A percentile compares a stretch with the other conserved stretches of the same genome.
These are phyloP conservation scores for Linum trigynum DNA, from an alignment of 345 rosid genomes.

Conservation along the genomic window DNA sequence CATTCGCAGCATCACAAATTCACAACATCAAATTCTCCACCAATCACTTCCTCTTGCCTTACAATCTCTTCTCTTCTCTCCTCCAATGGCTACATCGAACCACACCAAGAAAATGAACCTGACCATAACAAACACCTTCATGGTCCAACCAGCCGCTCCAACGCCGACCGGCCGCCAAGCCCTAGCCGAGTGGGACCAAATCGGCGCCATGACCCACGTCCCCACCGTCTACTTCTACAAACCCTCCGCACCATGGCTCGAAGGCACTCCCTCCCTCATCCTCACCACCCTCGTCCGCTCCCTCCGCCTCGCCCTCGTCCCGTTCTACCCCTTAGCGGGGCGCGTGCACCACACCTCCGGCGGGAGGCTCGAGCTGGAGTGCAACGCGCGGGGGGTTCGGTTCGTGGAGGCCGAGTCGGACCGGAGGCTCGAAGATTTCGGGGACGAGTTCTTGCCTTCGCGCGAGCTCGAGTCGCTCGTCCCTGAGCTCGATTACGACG, in stretches of 20 bases:
- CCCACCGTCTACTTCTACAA: slow-evolving; percentile 54
- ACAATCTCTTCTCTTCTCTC: too few relatives aligned
- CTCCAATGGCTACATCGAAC: not conserved
- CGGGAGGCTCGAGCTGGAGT: slow-evolving; percentile 40
- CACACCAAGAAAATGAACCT: slow-evolving; percentile 11
- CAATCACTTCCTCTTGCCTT: not conserved
- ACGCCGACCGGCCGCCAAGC: slow-evolving; percentile 31
- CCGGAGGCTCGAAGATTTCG: slow-evolving; percentile 25
- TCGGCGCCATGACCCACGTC: slow-evolving; percentile 44
- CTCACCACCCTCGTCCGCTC: slow-evolving; percentile 28
- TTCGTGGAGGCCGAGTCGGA: slow-evolving; percentile 39
- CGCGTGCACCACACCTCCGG: slow-evolving; percentile 37
- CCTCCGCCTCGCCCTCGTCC: slow-evolving; percentile 29
- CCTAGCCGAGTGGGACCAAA: slow-evolving; percentile 48
- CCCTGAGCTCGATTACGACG: slow-evolving; percentile 36
- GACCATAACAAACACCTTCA: slow-evolving; percentile 12
- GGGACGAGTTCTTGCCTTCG: slow-evolving; percentile 27
- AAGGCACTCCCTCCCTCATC: slow-evolving; percentile 14
- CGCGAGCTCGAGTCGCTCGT: slow-evolving; percentile 28
- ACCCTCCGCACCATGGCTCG: slow-evolving; percentile 21
- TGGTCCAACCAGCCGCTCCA: slow-evolving; percentile 34
- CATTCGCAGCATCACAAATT: not conserved
- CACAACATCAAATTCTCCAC: not conserved
- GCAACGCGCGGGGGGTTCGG: slow-evolving; percentile 34
- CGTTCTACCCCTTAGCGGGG: slow-evolving; percentile 54